Conservation (phyloP, 345 rosid species). For the Punica granatum region DNA sequence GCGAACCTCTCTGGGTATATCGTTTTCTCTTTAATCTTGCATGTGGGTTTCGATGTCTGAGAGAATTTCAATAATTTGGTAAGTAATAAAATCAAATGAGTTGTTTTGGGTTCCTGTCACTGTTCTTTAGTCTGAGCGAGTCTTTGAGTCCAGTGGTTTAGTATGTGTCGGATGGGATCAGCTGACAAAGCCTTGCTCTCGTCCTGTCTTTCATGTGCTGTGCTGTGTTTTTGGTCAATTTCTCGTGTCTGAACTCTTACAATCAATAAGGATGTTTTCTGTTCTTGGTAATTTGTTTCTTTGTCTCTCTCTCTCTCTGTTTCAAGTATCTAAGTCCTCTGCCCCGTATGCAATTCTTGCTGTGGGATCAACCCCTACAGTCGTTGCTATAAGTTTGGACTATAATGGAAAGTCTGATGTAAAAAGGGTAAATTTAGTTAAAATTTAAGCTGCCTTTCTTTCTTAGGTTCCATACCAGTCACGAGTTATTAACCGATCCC, state of each 20-base stretch:
- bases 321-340: too few relatives aligned
- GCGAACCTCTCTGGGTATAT: neutral
- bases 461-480: too few relatives aligned
- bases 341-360: too few relatives aligned
- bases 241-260: neutral
- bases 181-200: neutral
- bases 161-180: too few relatives aligned
- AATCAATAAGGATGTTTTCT: neutral
- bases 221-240: neutral
- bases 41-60: neutral
- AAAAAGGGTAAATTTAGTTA: too few relatives aligned
- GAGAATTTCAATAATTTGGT: neutral
- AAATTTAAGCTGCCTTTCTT: too few relatives aligned
- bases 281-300: neutral
- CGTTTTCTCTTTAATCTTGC: neutral
- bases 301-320: too few relatives aligned
- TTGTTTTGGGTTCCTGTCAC: neutral
- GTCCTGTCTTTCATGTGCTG: neutral
- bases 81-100: neutral
- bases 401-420: too few relatives aligned
- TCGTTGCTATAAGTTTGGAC: too few relatives aligned
- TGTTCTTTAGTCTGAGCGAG: neutral
- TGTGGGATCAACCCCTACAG: too few relatives aligned
- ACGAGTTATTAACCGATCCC: too few relatives aligned
- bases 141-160: neutral